A percentile compares a stretch with the other conserved stretches of the same genome.
Conservation (phyloP, 108 stramenopile genomes). For the Cyclostephanos tholiformis region DNA sequence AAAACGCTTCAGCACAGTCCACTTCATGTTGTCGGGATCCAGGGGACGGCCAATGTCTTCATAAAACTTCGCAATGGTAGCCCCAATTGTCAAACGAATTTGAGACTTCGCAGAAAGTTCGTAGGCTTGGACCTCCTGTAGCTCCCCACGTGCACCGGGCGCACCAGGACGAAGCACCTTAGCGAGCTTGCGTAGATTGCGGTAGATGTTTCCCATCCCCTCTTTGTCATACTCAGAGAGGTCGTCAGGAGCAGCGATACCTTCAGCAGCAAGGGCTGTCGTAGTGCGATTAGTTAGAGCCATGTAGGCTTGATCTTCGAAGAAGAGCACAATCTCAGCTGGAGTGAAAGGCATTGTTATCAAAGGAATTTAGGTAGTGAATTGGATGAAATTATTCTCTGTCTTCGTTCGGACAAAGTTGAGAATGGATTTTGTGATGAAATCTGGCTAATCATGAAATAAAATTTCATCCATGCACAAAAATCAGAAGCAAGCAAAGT, state of each 20-base stretch:
- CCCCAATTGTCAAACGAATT: neutral
- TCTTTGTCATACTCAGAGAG: neutral
- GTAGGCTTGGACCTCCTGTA: neutral
- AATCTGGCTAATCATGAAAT: too few relatives aligned
- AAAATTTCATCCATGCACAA: too few relatives aligned
- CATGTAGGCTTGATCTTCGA: too few relatives aligned
- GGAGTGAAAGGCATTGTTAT: too few relatives aligned
- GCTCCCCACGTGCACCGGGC: neutral
- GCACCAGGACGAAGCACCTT: neutral
- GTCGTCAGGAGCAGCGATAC: neutral
- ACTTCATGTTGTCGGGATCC: neutral
- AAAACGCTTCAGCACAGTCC: neutral
- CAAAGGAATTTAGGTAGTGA: too few relatives aligned
- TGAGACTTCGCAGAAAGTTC: neutral
- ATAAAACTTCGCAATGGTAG: neutral
- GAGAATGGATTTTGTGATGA: too few relatives aligned
- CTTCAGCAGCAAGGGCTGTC: neutral
- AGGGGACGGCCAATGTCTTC: neutral
- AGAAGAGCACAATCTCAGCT: too few relatives aligned
- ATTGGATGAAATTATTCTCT: too few relatives aligned
- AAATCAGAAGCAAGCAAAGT: too few relatives aligned
- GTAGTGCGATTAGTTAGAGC: too few relatives aligned
- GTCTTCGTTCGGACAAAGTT: too few relatives aligned
- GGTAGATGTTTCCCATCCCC: neutral
- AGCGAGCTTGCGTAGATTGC: neutral